Evolutionary conservation across 345 rosid species (phyloP), one percentile per base, ranked within the genome.

Genomic region (Reutealis trisperma): DNA sequence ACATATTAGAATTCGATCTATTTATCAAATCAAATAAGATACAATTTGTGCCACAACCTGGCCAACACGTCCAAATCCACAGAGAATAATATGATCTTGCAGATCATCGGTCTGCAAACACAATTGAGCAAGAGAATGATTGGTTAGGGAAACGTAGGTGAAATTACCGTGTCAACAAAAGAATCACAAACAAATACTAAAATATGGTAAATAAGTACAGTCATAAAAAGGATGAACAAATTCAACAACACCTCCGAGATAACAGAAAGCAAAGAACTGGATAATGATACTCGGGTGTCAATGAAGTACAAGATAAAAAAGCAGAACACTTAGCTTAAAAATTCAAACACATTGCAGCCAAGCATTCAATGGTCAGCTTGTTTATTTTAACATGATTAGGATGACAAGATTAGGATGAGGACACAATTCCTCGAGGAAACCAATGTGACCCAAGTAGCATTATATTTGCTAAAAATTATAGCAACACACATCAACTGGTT

Each of bases 1-100:
- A 32, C 10, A 30, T 24, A 19, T 61, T 60, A 59, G 55, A 69
- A 18, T 16, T 74, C 25, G 49, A 63, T 4, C 45, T 16, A 67
- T 25, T 37, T 45, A 57, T 64, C 42, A 62, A 67, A 71, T 49
- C 63, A 70, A 73, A 76, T 52, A 24, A 67, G n/a, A 25, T 11
- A 67, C 44, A 72, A 58, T 69, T 72, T 1, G 34, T 74, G 68
- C 84, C 78, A 75, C 70, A 63, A 94, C 99, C 98, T 95, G 99
- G 70, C 99, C 98, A 81, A 90, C 94, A 73, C 99, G 98, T 77
- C 98, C 97, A 83, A 93, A 95, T 81, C 99, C 99, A 78, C 99
- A 95, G 32, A 95, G 85, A 75, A 95, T 93, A 66, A 95, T 95
- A 81, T 95, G 99, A 84, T 85, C 99, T 84, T 93, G 99, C 86